Evolutionary conservation across 441 rosid species (phyloP).

Genomic region (Pelargonium myrrhifolium): DNA sequence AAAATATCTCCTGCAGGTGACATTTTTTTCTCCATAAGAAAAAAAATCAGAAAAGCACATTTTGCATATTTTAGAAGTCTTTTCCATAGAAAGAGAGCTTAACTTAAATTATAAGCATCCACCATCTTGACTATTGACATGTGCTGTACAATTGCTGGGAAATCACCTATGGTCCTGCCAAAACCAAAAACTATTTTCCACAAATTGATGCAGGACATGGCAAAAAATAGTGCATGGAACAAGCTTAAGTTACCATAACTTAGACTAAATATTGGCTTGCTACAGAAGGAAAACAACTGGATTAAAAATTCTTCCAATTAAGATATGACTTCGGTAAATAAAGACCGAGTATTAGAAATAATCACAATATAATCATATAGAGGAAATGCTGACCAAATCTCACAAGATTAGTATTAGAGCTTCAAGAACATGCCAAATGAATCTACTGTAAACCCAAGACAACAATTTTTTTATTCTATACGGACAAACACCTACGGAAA

Average conservation of each 20-base stretch:
- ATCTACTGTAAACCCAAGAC: slow-evolving; percentile 1
- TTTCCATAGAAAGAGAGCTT: neutral
- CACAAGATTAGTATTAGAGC: neutral
- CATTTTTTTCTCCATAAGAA: neutral
- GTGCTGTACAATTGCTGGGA: neutral
- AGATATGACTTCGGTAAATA: neutral
- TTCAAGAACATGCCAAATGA: neutral
- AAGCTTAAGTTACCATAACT: slow-evolving; percentile 2
- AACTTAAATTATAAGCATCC: too few relatives aligned
- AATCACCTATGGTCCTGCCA: neutral
- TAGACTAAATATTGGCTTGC: neutral
- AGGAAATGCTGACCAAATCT: neutral
- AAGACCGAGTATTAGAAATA: neutral
- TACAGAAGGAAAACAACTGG: neutral
- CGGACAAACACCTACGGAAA: slow-evolving; percentile 26
- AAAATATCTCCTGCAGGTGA: neutral
- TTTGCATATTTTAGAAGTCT: neutral
- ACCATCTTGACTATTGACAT: neutral
- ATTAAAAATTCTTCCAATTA: neutral
- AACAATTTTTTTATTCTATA: slow-evolving; percentile 10
- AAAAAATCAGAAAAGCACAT: neutral
- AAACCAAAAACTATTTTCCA: neutral
- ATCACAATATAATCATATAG: neutral
- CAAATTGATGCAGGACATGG: neutral
- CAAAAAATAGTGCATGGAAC: neutral